phyloP scores from a whole-genome alignment of 108 stramenopile species.

The Cylindrotheca closterium region DNA sequence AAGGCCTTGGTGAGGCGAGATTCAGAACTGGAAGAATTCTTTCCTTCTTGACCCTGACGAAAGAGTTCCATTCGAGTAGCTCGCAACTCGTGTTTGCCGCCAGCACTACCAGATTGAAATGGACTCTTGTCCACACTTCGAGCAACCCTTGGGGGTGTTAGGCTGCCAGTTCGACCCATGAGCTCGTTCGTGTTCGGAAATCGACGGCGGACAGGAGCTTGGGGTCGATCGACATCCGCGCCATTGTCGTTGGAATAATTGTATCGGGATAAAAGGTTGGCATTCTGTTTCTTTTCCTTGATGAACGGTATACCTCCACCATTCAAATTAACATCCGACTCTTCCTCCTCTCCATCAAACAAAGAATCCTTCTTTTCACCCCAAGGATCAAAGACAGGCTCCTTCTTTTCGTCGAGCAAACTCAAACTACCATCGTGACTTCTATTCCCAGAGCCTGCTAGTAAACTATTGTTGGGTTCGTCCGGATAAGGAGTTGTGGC shows the following conservation, averaged over 20 bases:
- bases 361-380: not conserved
- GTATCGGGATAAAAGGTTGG: not conserved
- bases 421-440: not conserved
- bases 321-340: not conserved
- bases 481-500: not conserved
- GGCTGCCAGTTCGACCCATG: not conserved
- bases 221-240: not conserved
- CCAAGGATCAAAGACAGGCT: too few species aligned
- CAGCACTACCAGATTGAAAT: constrained; percentile 1
- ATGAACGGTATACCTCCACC: not conserved
- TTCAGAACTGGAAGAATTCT: constrained; percentile 6
- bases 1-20: constrained; percentile 14
- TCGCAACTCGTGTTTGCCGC: not conserved
- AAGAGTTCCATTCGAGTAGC: constrained; percentile 22
- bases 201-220: not conserved
- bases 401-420: not conserved
- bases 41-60: constrained; percentile 11
- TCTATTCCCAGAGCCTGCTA: not conserved
- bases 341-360: not conserved
- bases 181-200: not conserved
- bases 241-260: too few species aligned
- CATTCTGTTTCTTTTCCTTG: not conserved
- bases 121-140: not conserved
- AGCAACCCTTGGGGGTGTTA: constrained; percentile 1
- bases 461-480: not conserved